phyloP scores from a whole-genome alignment of 2,329 filamentous ascomycete genomes.

The Botryotinia narcissicola region DNA sequence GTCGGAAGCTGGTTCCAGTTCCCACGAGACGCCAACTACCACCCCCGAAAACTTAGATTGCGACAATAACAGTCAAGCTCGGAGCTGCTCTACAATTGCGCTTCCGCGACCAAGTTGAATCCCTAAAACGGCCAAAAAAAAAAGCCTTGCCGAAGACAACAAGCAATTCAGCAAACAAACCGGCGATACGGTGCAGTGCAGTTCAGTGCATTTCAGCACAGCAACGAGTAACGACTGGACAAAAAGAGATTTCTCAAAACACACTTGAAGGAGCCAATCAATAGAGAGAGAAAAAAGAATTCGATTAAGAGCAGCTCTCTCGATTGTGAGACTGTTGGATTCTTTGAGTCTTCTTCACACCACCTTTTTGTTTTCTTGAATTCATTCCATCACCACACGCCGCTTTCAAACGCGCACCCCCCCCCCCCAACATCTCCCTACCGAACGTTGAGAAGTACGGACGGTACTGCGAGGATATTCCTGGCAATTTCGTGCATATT shows the following conservation, averaged over 20 bases:
- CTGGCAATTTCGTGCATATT: constrained; percentile 22
- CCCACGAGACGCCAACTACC: constrained; percentile 16
- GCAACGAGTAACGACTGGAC: background rate
- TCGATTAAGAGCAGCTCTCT: background rate
- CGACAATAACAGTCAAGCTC: constrained; percentile 5
- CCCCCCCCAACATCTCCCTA: constrained; percentile 7
- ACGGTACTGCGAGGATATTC: constrained; percentile 20
- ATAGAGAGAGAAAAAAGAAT: background rate
- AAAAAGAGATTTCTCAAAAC: background rate
- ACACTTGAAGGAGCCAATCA: background rate
- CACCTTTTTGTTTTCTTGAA: background rate
- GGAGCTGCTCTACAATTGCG: constrained; percentile 2
- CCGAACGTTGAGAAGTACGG: constrained; percentile 20
- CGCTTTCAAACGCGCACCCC: background rate
- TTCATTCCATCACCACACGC: background rate
- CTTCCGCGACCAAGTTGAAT: constrained; percentile 11
- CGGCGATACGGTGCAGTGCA: background rate
- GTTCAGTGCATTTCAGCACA: background rate
- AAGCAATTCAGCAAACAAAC: constrained; percentile 15
- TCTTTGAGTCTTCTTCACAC: constrained; percentile 2
- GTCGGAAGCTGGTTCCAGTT: constrained; percentile 15
- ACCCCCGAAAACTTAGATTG: constrained; percentile 18
- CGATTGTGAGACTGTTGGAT: constrained; percentile 1
- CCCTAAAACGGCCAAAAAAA: background rate
- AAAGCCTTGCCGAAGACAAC: background rate